Percentiles rank a stretch among this genome's conserved stretches.
These are phyloP conservation scores for Cryptosporidium viatorum DNA, from an alignment of 169 alveolate genomes.

Conservation along the genomic window DNA sequence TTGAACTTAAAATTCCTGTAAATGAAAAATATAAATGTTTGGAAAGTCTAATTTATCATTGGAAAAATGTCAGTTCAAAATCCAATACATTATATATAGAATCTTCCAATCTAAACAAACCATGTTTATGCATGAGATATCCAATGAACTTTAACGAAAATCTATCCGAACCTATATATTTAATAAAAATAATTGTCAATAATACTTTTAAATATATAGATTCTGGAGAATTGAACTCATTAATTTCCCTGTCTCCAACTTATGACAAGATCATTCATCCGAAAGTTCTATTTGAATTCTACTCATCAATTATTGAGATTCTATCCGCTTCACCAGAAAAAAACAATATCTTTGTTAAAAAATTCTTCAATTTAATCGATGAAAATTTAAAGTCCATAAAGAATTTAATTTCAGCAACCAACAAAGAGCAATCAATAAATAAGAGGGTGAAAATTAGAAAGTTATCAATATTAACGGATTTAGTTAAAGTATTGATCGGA, in stretches of 20 bases:
- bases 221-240: not conserved
- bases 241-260: not conserved
- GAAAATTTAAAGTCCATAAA: not conserved
- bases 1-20: conserved; percentile 11
- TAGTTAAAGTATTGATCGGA: not conserved
- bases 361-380: not conserved
- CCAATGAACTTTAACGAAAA: not conserved
- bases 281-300: conserved; percentile 23
- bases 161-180: not conserved
- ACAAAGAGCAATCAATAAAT: not conserved
- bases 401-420: not conserved
- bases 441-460: not conserved
- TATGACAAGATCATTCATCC: conserved; percentile 26
- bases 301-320: not conserved
- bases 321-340: not conserved
- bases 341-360: not conserved
- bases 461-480: not conserved
- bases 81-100: not conserved
- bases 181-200: not conserved
- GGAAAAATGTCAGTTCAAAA: not conserved
- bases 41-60: not conserved
- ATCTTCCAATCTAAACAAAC: not conserved
- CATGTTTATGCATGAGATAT: not conserved
- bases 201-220: not conserved
- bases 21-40: not conserved